Base-by-base conservation (phyloP, 345 rosid species). In the Eucalyptus cloeziana region DNA sequence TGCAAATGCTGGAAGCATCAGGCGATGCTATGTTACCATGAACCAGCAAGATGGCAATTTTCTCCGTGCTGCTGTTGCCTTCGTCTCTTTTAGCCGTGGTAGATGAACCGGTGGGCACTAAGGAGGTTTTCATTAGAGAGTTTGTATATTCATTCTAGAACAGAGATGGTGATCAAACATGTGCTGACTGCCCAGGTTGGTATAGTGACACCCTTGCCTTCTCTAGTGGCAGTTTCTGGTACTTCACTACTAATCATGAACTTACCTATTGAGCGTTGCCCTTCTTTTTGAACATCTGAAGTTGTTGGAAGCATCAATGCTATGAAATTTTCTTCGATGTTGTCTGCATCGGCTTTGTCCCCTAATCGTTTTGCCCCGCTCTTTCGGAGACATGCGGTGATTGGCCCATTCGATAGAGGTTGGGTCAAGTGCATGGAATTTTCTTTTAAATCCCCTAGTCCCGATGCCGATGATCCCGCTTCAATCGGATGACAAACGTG, bases 111-210 rank as follows among this genome's bases (percentile, higher is more conserved):
- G 54, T 87, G 49, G 69, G 81, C 51, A 86, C 62, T 21, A 56
- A 45, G 58, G 88, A 86, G 22, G 49, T 71, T 71, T 54, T 87
- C 33, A 30, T 54, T 33, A 60, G 88, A 58, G 88, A 56, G 90
- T 86, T 44, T 92, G 92, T 93, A 94, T 93, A 92, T 87, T 94
- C 92, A 90, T 87, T 86, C 87, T 92, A 93, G 95, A 90, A 90
- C 93, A 76, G 90, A 89, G 93, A 60, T 69, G 90, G 87, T 85
- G 83, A 54, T 90, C 90, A 85, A 93, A 89, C 89, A 71, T 92
- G 90, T 90, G 93, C 92, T 93, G 94, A 92, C 95, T 96, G 98
- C 99, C 99, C 99, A 97, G 98, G 99, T 95, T 94, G 99, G 99
- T 94, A 91, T 92, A 89, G 93, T 94, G 91, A 92, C 54, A 8